A percentile compares a stretch with the other conserved stretches of the same genome.
phyloP scores from a whole-genome alignment of 108 stramenopile species.

The Nannochloropsis oceanica region DNA sequence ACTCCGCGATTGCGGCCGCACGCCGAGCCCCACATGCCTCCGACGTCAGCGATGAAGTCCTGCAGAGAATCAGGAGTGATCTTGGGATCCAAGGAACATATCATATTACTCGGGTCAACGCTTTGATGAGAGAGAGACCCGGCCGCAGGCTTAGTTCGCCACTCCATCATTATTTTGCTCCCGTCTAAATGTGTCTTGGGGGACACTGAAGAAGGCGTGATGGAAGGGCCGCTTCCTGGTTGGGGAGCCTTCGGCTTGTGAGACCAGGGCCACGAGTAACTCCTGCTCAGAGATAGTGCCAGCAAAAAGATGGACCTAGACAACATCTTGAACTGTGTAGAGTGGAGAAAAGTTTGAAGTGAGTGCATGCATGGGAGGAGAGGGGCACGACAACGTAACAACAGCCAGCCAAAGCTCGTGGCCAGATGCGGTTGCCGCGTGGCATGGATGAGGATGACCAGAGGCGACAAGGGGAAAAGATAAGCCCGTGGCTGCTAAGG shows the following conservation, averaged over 20 bases:
- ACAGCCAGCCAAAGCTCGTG: no score
- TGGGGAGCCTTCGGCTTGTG: not conserved
- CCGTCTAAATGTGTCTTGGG: not conserved
- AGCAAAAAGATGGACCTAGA: not conserved
- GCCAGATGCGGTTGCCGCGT: no score
- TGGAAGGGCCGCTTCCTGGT: not conserved
- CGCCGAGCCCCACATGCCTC: conserved; percentile 53
- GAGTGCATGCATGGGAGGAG: no score
- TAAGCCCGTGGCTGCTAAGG: no score
- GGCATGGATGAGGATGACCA: no score
- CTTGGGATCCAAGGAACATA: conserved; percentile 32
- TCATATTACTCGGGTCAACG: not conserved
- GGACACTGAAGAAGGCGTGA: not conserved
- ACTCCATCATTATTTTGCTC: not conserved
- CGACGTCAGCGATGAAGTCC: conserved; percentile 48
- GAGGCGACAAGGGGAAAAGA: no score
- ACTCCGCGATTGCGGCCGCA: conserved; percentile 73
- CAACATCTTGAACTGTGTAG: no score
- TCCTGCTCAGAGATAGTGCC: not conserved
- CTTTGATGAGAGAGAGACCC: not conserved
- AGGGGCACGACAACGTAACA: no score
- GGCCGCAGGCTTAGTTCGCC: not conserved
- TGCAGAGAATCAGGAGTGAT: conserved; percentile 15
- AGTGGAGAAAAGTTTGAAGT: no score
- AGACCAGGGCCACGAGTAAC: not conserved